These are phyloP conservation scores for Fusarium secorum DNA, from an alignment of 2,329 filamentous ascomycete species.

Conservation along the genomic window DNA sequence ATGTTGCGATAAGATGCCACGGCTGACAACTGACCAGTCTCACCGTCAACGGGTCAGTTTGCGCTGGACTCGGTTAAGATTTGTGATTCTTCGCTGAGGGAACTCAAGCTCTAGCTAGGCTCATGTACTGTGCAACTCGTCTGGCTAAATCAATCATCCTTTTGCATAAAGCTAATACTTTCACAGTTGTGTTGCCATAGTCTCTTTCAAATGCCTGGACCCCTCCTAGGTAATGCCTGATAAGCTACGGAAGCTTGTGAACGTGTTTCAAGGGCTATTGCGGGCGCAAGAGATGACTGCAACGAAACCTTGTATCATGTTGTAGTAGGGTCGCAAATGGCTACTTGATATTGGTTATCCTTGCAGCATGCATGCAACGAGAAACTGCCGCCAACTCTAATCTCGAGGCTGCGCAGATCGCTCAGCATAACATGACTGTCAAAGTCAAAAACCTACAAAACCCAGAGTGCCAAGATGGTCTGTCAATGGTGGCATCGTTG, in stretches of 20 bases:
- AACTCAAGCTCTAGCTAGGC: background rate
- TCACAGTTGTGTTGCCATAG: background rate
- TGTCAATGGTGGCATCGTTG: background rate
- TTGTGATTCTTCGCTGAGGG: background rate
- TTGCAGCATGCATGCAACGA: background rate
- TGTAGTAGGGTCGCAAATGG: background rate
- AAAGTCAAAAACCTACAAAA: background rate
- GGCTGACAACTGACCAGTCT: background rate
- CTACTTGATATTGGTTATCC: background rate
- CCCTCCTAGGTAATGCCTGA: background rate
- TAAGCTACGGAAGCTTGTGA: background rate
- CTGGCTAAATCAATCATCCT: too few relatives aligned
- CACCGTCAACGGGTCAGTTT: too few relatives aligned
- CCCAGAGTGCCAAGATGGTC: background rate
- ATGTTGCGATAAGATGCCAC: too few relatives aligned
- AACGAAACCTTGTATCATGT: background rate
- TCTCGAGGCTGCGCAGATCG: background rate
- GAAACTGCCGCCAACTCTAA: constrained; percentile 1
- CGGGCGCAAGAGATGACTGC: background rate
- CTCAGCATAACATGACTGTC: too few relatives aligned
- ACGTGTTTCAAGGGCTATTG: background rate
- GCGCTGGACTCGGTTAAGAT: background rate
- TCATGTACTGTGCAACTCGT: background rate
- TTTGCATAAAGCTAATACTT: background rate
- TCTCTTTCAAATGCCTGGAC: background rate